Evolutionary conservation across 1,284 basidiomycete species (phyloP), one percentile per base, ranked within the genome.

Genomic region (Trametes polyzona): DNA sequence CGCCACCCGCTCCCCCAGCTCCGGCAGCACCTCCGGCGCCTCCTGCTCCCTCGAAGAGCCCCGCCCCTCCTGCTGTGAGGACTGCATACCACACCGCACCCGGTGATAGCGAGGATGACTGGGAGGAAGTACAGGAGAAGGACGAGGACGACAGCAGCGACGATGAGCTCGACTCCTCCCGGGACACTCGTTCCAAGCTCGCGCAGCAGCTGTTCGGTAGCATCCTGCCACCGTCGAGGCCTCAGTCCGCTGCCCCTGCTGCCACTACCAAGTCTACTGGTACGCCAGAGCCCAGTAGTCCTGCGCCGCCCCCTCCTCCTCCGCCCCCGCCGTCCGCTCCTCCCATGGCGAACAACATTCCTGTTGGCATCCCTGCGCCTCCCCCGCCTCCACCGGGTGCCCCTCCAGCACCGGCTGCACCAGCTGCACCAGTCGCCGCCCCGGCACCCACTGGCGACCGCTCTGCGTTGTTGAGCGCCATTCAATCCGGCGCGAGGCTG

Each of bases 61-160:
- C 81, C 8, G 59, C 63, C 1, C 65, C 71, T 10, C 52, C 65
- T 24, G 73, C 80, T 0, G 73, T 79, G 19, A 87, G 84, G 68
- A 71, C 78, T 0, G 67, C 78, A 0, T 90, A 90, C 65, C 73
- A 87, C 55, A 87, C 83, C 0, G 88, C 84, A 0, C 82, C 89
- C 1, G 72, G 73, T 2, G 83, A 84, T 23, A 77, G 74, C 17
- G 84, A 85, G 23, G 88, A 92, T 21, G 94, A 95, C 57, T 96
- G 95, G 95, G 94, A 91, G 55, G 88, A 89, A 16, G 78, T 90
- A 40, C 78, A 84, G 62, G 93, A 96, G 73, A 87, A 87, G 56
- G 83, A 87, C 5, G 81, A 83, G 4, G 82, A 84, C 23, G 86
- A 88, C 62, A 88, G 86, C 65, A 90, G 86, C 61, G 93, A 95